A percentile compares a stretch with the other conserved stretches of the same genome.
Evolutionary conservation across 2,329 filamentous ascomycete species (phyloP).

Genomic region (Mollisiaceae sp.): DNA sequence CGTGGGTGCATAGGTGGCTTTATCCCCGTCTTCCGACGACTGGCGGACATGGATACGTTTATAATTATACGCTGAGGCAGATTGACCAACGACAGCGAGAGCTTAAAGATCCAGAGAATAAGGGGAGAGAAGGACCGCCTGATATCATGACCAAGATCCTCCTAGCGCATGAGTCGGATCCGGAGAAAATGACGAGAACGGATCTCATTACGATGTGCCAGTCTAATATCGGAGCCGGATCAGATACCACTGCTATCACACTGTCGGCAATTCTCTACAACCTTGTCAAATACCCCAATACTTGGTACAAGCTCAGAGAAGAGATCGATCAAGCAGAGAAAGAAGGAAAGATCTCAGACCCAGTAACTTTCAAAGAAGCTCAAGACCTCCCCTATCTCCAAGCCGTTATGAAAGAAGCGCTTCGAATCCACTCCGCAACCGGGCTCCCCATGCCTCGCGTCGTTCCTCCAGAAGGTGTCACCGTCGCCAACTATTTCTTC

Average conservation of each 20-base stretch:
- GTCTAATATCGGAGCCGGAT: conserved; percentile 43
- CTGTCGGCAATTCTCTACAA: conserved; percentile 52
- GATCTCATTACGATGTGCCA: conserved; percentile 40
- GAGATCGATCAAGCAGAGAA: conserved; percentile 42
- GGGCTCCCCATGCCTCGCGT: conserved; percentile 56
- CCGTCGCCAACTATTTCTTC: conserved; percentile 50
- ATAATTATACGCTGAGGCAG: conserved; percentile 27
- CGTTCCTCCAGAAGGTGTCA: conserved; percentile 51
- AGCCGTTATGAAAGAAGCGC: conserved; percentile 56
- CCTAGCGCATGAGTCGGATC: conserved; percentile 43
- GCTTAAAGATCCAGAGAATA: conserved; percentile 29
- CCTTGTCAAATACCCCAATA: conserved; percentile 45
- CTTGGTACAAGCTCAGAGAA: conserved; percentile 34
- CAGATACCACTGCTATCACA: conserved; percentile 55
- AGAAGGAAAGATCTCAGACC: conserved; percentile 35
- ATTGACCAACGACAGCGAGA: conserved; percentile 28
- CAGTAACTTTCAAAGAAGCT: conserved; percentile 46
- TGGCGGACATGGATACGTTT: conserved; percentile 31
- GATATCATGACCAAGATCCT: conserved; percentile 52
- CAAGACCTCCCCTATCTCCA: conserved; percentile 52
- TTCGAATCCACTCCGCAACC: conserved; percentile 55
- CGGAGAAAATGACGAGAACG: conserved; percentile 43
- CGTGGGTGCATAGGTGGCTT: conserved; percentile 45
- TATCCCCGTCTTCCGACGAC: conserved; percentile 38
- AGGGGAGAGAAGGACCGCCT: conserved; percentile 29